Percentiles rank a stretch among this genome's conserved stretches.
Conservation (phyloP, 176 grass and related monocot species). For the Oryza australiensis region DNA sequence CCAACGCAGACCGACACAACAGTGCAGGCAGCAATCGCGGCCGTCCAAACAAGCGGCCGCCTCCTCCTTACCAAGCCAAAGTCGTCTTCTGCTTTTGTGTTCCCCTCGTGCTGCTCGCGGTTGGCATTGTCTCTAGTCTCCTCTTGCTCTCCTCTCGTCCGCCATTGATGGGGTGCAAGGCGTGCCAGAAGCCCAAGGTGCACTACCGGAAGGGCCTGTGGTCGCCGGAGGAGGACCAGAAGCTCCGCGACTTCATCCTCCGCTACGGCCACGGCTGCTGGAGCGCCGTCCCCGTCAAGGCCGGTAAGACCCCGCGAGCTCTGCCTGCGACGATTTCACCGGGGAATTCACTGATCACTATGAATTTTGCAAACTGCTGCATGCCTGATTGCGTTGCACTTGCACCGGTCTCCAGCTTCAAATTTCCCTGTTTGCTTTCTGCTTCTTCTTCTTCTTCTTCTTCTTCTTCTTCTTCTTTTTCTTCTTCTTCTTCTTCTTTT, state of each 20-base stretch:
- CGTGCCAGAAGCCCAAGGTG: constrained; percentile 84
- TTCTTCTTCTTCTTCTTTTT: no score
- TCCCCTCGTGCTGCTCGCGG: neutral
- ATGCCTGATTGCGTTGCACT: constrained; percentile 15
- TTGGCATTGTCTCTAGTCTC: neutral
- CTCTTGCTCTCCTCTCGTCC: neutral
- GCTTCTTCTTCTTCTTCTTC: no score
- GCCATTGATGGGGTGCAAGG: constrained; percentile 65
- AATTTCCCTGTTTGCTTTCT: neutral
- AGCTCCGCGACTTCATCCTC: constrained; percentile 76
- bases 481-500: no score
- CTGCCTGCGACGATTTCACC: neutral
- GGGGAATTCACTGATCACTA: neutral
- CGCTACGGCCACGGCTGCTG: constrained; percentile 81
- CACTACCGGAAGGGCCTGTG: constrained; percentile 81
- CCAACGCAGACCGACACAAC: constrained; percentile 52
- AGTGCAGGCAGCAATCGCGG: constrained; percentile 5
- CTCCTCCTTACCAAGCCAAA: neutral
- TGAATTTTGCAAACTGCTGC: neutral
- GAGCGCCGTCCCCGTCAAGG: constrained; percentile 73
- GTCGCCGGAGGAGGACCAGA: constrained; percentile 94
- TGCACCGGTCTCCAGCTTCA: neutral
- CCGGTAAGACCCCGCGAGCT: constrained; percentile 49
- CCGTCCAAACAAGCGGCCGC: neutral
- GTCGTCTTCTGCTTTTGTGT: neutral